These are phyloP conservation scores for Vitis vinifera DNA, from an alignment of 164 flowering plant genomes.

Conservation along the genomic window DNA sequence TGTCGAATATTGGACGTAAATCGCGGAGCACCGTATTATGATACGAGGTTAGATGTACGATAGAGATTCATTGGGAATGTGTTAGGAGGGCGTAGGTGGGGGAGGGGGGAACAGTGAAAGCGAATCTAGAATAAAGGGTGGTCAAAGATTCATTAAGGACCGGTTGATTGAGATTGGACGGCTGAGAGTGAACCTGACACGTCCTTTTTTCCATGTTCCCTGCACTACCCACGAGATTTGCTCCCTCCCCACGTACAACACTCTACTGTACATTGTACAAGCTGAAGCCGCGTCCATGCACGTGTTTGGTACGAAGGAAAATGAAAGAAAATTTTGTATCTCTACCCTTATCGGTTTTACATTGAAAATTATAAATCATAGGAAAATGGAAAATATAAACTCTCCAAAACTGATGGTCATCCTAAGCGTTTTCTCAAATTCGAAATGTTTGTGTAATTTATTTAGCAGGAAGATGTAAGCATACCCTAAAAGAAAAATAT, in stretches of 20 bases:
- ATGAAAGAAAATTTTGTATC: too few relatives aligned
- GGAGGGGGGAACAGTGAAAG: slow-evolving; percentile 26
- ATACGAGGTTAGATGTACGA: slow-evolving; percentile 27
- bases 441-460: too few relatives aligned
- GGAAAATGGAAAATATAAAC: too few relatives aligned
- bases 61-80: neutral
- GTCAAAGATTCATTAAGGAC: slow-evolving; percentile 32
- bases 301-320: too few relatives aligned
- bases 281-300: neutral
- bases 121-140: slow-evolving; percentile 17
- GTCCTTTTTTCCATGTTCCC: slow-evolving; percentile 4
- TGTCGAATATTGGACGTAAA: slow-evolving; percentile 10
- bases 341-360: too few relatives aligned
- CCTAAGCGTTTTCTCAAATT: too few relatives aligned
- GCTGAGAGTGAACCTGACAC: slow-evolving; percentile 13
- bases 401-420: too few relatives aligned
- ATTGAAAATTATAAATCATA: too few relatives aligned
- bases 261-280: too few relatives aligned
- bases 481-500: too few relatives aligned
- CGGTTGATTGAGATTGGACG: slow-evolving; percentile 22
- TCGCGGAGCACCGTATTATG: slow-evolving; percentile 8
- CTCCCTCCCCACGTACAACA: neutral
- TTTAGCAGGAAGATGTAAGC: too few relatives aligned
- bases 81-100: neutral
- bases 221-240: slow-evolving; percentile 14